Evolutionary conservation across 2,329 filamentous ascomycete genomes (phyloP).

Genomic region (Nemania diffusa): DNA sequence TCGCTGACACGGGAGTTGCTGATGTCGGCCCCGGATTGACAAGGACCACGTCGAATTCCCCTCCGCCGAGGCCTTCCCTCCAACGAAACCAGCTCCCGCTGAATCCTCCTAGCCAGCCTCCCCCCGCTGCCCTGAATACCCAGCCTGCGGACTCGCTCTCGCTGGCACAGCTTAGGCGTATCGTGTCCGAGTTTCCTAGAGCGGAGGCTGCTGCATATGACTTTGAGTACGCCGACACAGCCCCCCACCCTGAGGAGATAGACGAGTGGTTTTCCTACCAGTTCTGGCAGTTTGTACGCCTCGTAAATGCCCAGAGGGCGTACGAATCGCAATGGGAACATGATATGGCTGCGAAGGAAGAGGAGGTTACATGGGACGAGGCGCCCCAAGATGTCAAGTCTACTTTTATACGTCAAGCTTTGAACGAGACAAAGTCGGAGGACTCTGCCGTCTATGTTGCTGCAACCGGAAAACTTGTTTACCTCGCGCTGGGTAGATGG

Average conservation of each 20-base stretch:
- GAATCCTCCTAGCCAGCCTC: conserved; percentile 46
- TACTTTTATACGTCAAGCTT: conserved; percentile 66
- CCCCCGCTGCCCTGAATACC: conserved; percentile 42
- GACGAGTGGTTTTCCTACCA: conserved; percentile 98
- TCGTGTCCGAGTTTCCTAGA: conserved; percentile 79
- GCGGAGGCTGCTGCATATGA: conserved; percentile 81
- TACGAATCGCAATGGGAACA: conserved; percentile 82
- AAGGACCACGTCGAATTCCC: conserved; percentile 33
- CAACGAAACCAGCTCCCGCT: conserved; percentile 48
- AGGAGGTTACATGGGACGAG: conserved; percentile 72
- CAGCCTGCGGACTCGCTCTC: conserved; percentile 75
- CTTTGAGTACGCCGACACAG: conserved; percentile 80
- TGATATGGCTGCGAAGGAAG: conserved; percentile 55
- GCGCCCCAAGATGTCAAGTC: conserved; percentile 65
- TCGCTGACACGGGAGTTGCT: conserved; percentile 49
- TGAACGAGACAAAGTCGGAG: conserved; percentile 57
- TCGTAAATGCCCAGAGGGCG: conserved; percentile 77
- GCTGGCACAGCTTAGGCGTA: conserved; percentile 75
- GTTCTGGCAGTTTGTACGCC: conserved; percentile 82
- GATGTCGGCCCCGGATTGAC: conserved; percentile 42
- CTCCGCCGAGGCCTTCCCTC: conserved; percentile 44
- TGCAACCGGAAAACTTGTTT: conserved; percentile 67
- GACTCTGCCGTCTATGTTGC: conserved; percentile 62
- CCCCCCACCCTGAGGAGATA: conserved; percentile 84
- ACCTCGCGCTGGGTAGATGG: conserved; percentile 76